Evolutionary conservation across 768 basidiomycete genomes (phyloP), one percentile per base, ranked within the genome.

Genomic region (Rhodotorula toruloides): DNA sequence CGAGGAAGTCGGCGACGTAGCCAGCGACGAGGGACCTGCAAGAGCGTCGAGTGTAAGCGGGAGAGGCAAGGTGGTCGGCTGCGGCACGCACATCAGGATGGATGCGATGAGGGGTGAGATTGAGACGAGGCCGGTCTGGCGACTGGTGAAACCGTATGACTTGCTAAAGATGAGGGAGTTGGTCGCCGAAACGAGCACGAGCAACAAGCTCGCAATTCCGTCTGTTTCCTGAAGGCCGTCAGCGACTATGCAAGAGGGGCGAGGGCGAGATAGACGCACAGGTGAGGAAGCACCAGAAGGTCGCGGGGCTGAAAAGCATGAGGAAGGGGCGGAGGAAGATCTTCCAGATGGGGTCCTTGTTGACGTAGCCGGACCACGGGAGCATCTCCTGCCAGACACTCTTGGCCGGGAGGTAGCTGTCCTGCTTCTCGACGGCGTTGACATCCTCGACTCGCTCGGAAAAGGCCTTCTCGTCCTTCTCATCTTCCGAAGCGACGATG

Each of bases 351-450:
- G 58, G 37, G 10, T 46, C 58, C 43, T 44, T 44, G 16, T 10
- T n/a, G 32, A 46, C 32, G 46, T 58, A 58, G 34, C 58, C 58
- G n/a, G 44, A 47, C 58, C 58, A 58, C 21, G 58, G 58, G 29
- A 31, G 36, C 39, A 58, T 44, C 58, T 58, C 58, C 37, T 58
- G 39, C 29, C 29, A 10, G 36, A 46, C 13, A 4, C 44, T 58
- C 58, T 58, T 58, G 39, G 58, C 43, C 14, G 58, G 58, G 17
- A 48, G 44, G 58, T 58, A 48, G n/a, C 36, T 11, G n/a, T 8
- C n/a, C n/a, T 32, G 48, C 4, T 8, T 22, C 17, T n/a, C 16
- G 17, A 3, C 25, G 25, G 13, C 44, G n/a, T 46, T 32, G 42
- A 25, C 31, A 27, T 58, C 36, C 46, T 58, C 58, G 36, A 48